Conservation (phyloP, 2,329 filamentous ascomycete species). For the Helminthosporium solani region DNA sequence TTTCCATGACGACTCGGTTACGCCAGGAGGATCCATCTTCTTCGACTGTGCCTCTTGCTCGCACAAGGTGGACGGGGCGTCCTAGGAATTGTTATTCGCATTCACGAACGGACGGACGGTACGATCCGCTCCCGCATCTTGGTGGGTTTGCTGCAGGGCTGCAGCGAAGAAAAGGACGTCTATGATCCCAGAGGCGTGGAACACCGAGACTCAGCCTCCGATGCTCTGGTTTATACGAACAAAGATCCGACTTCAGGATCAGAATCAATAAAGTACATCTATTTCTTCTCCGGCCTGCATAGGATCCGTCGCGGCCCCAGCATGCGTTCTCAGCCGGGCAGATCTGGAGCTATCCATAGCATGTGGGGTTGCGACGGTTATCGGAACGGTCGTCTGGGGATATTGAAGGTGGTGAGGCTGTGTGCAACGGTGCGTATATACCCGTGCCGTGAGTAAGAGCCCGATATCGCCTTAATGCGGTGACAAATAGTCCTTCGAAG, state of each 20-base stretch:
- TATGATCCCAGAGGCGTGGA: slow-evolving; percentile 3
- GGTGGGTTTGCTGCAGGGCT: slow-evolving; percentile 1
- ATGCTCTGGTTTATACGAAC: not conserved
- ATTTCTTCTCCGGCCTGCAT: slow-evolving; percentile 1
- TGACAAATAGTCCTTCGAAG: too few relatives aligned
- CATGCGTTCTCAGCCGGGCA: not conserved
- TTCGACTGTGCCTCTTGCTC: slow-evolving; percentile 9
- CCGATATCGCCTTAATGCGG: too few relatives aligned
- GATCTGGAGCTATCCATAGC: not conserved
- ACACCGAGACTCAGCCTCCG: slow-evolving; percentile 9
- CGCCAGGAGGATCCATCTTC: not conserved
- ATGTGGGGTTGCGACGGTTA: not conserved
- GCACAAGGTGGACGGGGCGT: not conserved
- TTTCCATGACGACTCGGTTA: not conserved
- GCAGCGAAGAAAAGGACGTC: not conserved
- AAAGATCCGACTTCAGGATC: slow-evolving; percentile 2
- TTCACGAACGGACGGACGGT: slow-evolving; percentile 2
- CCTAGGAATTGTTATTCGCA: not conserved
- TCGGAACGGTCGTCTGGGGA: not conserved
- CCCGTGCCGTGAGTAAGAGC: not conserved
- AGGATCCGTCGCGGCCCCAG: not conserved
- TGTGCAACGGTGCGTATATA: not conserved
- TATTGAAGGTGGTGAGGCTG: not conserved
- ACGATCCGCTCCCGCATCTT: slow-evolving; percentile 8
- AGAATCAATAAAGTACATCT: slow-evolving; percentile 7